phyloP scores from a whole-genome alignment of 2,329 filamentous ascomycete species.

The Grosmannia clavigera region DNA sequence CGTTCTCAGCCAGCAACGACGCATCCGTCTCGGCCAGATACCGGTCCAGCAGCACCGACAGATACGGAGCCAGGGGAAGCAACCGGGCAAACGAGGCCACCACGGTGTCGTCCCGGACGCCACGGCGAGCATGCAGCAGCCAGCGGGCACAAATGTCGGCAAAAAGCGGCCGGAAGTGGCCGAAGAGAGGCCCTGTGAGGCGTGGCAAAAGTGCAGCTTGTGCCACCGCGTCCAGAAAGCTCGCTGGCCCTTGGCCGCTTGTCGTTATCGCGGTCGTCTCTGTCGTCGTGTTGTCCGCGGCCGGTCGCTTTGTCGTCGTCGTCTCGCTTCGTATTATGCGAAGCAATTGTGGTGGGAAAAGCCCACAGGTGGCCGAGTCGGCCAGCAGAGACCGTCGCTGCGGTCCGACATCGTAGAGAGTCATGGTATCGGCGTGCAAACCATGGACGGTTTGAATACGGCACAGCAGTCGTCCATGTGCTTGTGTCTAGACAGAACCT shows the following conservation, averaged over 20 bases:
- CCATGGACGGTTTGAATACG: not conserved
- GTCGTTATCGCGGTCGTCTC: not conserved
- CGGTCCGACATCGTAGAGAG: conserved; percentile 39
- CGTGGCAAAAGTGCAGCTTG: conserved; percentile 54
- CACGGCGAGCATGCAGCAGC: conserved; percentile 38
- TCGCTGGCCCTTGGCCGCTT: conserved; percentile 20
- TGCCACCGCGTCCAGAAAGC: conserved; percentile 61
- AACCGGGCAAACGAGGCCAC: conserved; percentile 68
- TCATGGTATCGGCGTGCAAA: conserved; percentile 29
- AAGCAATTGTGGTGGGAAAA: conserved; percentile 59
- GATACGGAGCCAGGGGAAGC: conserved; percentile 68
- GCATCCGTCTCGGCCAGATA: conserved; percentile 20
- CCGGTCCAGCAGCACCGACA: conserved; percentile 57
- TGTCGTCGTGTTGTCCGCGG: conserved; percentile 17
- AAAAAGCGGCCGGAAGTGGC: conserved; percentile 61
- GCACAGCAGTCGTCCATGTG: not conserved
- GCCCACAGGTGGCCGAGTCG: conserved; percentile 39
- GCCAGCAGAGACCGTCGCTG: conserved; percentile 43
- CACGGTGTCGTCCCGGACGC: conserved; percentile 28
- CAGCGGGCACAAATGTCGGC: conserved; percentile 76
- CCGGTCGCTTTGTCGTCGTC: conserved; percentile 18
- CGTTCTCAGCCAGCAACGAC: not conserved
- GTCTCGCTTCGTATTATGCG: conserved; percentile 51
- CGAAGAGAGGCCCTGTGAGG: conserved; percentile 62
- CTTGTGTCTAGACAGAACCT: not conserved